A percentile compares a stretch with the other conserved stretches of the same genome.
phyloP scores from a whole-genome alignment of 768 basidiomycete genomes.

The Lyophyllum decastes region DNA sequence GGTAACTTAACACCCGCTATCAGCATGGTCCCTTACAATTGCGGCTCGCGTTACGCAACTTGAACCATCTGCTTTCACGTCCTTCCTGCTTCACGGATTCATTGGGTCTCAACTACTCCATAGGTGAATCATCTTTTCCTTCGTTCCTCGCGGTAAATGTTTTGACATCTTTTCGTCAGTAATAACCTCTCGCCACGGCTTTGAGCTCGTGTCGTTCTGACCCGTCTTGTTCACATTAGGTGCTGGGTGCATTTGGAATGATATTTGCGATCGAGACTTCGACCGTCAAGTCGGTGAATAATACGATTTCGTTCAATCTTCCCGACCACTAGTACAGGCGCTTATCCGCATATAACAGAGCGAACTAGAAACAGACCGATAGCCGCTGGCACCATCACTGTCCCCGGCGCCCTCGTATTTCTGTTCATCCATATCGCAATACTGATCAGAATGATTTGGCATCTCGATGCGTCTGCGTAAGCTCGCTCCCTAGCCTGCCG shows the following conservation, averaged over 20 bases:
- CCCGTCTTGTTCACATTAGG: not conserved
- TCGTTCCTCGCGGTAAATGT: no score
- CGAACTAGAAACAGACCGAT: slow-evolving; percentile 34
- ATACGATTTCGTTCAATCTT: not conserved
- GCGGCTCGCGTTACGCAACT: slow-evolving; percentile 16
- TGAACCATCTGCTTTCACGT: slow-evolving; percentile 5
- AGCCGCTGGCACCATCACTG: slow-evolving; percentile 29
- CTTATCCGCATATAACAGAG: no score
- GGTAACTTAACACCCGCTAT: not conserved
- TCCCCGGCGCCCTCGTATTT: slow-evolving; percentile 29
- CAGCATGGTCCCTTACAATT: slow-evolving; percentile 21
- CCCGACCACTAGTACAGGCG: no score
- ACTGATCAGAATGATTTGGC: slow-evolving; percentile 18
- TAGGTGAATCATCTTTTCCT: slow-evolving; percentile 9
- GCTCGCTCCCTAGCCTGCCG: not conserved
- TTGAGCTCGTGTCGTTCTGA: no score
- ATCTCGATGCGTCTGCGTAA: slow-evolving; percentile 17
- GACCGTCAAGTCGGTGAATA: slow-evolving; percentile 36
- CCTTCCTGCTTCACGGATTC: slow-evolving; percentile 12
- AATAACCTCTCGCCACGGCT: no score
- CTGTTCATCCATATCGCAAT: slow-evolving; percentile 19
- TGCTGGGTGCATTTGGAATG: slow-evolving; percentile 25
- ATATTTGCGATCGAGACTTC: slow-evolving; percentile 27
- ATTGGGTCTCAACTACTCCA: slow-evolving; percentile 17
- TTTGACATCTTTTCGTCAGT: slow-evolving; percentile 9